Percentiles rank a stretch among this genome's conserved stretches.
Conservation (phyloP, 1,284 basidiomycete species). For the Leccinum solheimii region DNA sequence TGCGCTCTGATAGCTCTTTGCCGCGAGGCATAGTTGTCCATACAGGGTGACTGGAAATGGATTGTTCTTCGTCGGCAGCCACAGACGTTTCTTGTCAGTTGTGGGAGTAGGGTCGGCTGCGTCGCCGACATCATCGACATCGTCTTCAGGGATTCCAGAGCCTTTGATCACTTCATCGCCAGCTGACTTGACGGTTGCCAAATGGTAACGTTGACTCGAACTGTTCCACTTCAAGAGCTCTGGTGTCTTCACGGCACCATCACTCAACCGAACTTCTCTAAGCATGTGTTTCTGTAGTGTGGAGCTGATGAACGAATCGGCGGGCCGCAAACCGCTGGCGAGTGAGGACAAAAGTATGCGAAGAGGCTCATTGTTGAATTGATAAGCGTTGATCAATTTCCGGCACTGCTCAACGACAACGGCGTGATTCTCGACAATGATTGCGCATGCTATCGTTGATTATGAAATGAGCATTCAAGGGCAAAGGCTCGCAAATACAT, state of each 20-base stretch:
- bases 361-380: constrained; percentile 81
- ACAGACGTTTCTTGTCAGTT: constrained; percentile 32
- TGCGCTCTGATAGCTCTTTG: constrained; percentile 87
- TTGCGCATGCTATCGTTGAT: constrained; percentile 62
- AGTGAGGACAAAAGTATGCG: constrained; percentile 73
- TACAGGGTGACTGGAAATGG: constrained; percentile 81
- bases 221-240: constrained; percentile 61
- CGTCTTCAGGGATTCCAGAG: constrained; percentile 31
- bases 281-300: constrained; percentile 81
- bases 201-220: constrained; percentile 52
- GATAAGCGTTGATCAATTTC: constrained; percentile 68
- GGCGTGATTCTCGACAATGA: constrained; percentile 54
- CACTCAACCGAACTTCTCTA: constrained; percentile 70
- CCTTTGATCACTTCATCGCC: constrained; percentile 28
- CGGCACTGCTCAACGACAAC: constrained; percentile 70
- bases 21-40: constrained; percentile 81
- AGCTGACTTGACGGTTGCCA: constrained; percentile 24
- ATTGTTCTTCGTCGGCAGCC: constrained; percentile 69
- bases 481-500: constrained; percentile 23
- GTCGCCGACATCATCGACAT: constrained; percentile 31
- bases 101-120: constrained; percentile 21
- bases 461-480: background rate
- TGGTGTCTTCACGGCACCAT: constrained; percentile 60
- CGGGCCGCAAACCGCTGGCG: constrained; percentile 64
- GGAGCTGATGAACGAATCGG: constrained; percentile 72